phyloP scores from a whole-genome alignment of 2,329 filamentous ascomycete species.

The Huntiella abstrusa region DNA sequence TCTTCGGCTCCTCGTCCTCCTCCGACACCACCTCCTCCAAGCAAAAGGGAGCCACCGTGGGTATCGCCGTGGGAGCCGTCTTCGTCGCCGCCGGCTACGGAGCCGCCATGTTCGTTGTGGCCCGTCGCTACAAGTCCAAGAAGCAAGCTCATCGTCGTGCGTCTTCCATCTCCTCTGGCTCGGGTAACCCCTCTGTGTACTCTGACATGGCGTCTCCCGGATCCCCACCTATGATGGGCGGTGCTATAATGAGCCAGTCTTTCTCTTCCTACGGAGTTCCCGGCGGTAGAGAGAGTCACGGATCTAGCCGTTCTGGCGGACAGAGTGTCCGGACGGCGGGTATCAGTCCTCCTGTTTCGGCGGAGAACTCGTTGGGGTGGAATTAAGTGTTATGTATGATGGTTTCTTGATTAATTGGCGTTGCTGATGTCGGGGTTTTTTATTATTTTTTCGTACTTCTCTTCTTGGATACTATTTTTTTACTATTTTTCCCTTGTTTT shows the following conservation, averaged over 20 bases:
- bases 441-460: too few species aligned
- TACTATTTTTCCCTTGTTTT: too few species aligned
- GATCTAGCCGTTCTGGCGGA: slow-evolving; percentile 41
- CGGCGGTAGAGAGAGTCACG: slow-evolving; percentile 38
- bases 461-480: too few species aligned
- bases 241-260: slow-evolving; percentile 40
- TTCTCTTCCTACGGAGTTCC: slow-evolving; percentile 34
- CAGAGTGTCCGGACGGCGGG: slow-evolving; percentile 38
- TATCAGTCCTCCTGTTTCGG: slow-evolving; percentile 79
- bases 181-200: slow-evolving; percentile 32
- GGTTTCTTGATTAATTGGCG: not conserved
- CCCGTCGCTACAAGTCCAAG: slow-evolving; percentile 76
- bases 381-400: slow-evolving; percentile 36
- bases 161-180: slow-evolving; percentile 46
- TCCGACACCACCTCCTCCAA: slow-evolving; percentile 35
- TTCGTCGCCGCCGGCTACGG: slow-evolving; percentile 72
- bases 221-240: slow-evolving; percentile 50
- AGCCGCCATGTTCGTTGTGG: slow-evolving; percentile 84
- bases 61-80: slow-evolving; percentile 59
- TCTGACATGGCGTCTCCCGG: slow-evolving; percentile 20
- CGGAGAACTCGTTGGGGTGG: slow-evolving; percentile 91
- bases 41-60: slow-evolving; percentile 42
- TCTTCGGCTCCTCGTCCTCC: slow-evolving; percentile 20
- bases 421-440: too few species aligned
- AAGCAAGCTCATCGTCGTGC: slow-evolving; percentile 57